Conservation (phyloP, 306 rosid species). For the Geum urbanum region DNA sequence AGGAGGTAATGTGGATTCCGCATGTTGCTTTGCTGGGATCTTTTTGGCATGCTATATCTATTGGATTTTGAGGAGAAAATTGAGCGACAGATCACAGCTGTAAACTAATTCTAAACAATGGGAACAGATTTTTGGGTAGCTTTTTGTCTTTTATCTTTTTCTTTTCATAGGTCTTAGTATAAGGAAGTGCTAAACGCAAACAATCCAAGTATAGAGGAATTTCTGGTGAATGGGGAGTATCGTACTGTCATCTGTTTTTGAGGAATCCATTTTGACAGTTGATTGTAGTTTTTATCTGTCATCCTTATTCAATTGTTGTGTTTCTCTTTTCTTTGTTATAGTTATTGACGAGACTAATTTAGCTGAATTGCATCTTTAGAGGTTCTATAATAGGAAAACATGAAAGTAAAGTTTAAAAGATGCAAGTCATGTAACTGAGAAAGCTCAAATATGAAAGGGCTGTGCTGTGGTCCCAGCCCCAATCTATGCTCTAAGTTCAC, state of each 20-base stretch:
- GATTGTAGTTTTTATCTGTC: neutral
- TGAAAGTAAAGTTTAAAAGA: too few relatives aligned
- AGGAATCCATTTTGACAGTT: neutral
- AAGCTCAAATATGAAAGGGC: too few relatives aligned
- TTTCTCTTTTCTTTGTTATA: neutral
- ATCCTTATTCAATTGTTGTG: neutral
- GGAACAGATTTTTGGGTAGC: conserved; percentile 3
- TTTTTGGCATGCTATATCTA: neutral
- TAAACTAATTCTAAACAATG: neutral
- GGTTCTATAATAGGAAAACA: too few relatives aligned
- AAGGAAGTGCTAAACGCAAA: too few relatives aligned
- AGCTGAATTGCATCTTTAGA: too few relatives aligned
- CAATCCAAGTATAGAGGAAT: neutral
- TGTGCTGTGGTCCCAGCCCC: too few relatives aligned
- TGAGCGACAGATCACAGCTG: neutral
- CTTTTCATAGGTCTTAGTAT: too few relatives aligned
- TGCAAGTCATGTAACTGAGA: too few relatives aligned
- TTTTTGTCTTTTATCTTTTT: neutral
- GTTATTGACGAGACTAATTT: neutral
- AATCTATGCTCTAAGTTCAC: too few relatives aligned
- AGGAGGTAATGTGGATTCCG: neutral
- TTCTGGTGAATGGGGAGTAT: neutral
- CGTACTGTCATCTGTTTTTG: neutral
- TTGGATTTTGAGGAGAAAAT: neutral
- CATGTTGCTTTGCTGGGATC: neutral